Conservation (phyloP, 2,329 filamentous ascomycete species). For the Exophiala viscosa region DNA sequence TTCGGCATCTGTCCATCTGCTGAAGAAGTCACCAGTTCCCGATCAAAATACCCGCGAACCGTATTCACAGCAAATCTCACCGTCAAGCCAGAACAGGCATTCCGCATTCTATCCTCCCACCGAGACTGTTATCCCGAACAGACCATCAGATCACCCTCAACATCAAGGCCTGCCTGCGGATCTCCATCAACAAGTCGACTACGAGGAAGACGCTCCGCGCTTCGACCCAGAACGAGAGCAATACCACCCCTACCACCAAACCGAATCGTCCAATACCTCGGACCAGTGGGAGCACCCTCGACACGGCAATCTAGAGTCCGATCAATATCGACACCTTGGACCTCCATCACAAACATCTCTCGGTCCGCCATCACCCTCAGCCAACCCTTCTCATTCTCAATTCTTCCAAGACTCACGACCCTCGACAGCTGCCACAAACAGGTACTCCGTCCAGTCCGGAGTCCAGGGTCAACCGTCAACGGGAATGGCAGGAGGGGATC, state of each 20-base stretch:
- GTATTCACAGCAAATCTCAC: slow-evolving; percentile 21
- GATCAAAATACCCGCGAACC: slow-evolving; percentile 15
- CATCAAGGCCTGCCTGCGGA: slow-evolving; percentile 3
- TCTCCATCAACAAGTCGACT: slow-evolving; percentile 21
- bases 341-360: slow-evolving; percentile 37
- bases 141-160: slow-evolving; percentile 9
- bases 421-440: slow-evolving; percentile 20
- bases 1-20: slow-evolving; percentile 25
- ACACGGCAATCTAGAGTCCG: slow-evolving; percentile 16
- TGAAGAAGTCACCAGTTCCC: slow-evolving; percentile 20
- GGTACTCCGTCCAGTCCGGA: slow-evolving; percentile 25
- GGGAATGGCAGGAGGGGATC: slow-evolving; percentile 18
- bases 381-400: slow-evolving; percentile 20
- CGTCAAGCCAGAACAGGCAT: slow-evolving; percentile 15
- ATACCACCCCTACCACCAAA: slow-evolving; percentile 31
- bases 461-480: slow-evolving; percentile 18
- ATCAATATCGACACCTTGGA: slow-evolving; percentile 29
- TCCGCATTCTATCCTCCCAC: slow-evolving; percentile 14
- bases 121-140: slow-evolving; percentile 3
- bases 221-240: slow-evolving; percentile 20
- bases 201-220: slow-evolving; percentile 26
- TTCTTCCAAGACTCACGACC: slow-evolving; percentile 20
- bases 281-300: slow-evolving; percentile 9
- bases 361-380: slow-evolving; percentile 35
- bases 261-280: background rate